Percentiles rank a stretch among this genome's conserved stretches.
Evolutionary conservation across 352 stramenopile species (phyloP).

Genomic region (Pythium apleroticum): DNA sequence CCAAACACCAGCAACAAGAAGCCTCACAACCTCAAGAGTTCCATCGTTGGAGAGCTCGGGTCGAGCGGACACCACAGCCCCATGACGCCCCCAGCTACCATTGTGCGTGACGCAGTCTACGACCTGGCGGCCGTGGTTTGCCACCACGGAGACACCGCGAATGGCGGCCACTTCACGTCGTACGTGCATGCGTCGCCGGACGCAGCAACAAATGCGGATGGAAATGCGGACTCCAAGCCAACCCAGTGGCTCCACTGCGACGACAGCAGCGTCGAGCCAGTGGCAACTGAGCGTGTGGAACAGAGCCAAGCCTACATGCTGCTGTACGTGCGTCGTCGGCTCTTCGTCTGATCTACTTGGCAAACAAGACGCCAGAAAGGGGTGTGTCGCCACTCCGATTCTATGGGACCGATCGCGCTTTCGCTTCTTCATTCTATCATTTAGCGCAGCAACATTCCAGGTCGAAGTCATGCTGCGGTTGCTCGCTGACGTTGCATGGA

Average conservation of each 20-base stretch:
- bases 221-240: slow-evolving; percentile 8
- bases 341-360: slow-evolving; percentile 17
- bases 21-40: slow-evolving; percentile 20
- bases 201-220: background rate
- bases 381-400: too few species aligned
- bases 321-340: slow-evolving; percentile 38
- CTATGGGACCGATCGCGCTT: too few species aligned
- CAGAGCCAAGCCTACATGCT: slow-evolving; percentile 60
- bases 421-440: too few species aligned
- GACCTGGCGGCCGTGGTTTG: slow-evolving; percentile 62
- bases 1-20: background rate
- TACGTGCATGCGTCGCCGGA: slow-evolving; percentile 39
- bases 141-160: slow-evolving; percentile 67
- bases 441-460: background rate
- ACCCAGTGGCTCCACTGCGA: slow-evolving; percentile 65
- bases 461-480: background rate
- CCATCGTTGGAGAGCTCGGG: background rate
- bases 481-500: background rate
- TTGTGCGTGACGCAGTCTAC: slow-evolving; percentile 41
- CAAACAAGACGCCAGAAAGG: background rate
- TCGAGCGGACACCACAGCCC: slow-evolving; percentile 7
- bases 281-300: slow-evolving; percentile 38
- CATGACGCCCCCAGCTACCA: slow-evolving; percentile 17
- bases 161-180: slow-evolving; percentile 73
- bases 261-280: slow-evolving; percentile 44